A percentile compares a stretch with the other conserved stretches of the same genome.
phyloP scores from a whole-genome alignment of 2,329 filamentous ascomycete genomes.

The Colletotrichum tropicale region DNA sequence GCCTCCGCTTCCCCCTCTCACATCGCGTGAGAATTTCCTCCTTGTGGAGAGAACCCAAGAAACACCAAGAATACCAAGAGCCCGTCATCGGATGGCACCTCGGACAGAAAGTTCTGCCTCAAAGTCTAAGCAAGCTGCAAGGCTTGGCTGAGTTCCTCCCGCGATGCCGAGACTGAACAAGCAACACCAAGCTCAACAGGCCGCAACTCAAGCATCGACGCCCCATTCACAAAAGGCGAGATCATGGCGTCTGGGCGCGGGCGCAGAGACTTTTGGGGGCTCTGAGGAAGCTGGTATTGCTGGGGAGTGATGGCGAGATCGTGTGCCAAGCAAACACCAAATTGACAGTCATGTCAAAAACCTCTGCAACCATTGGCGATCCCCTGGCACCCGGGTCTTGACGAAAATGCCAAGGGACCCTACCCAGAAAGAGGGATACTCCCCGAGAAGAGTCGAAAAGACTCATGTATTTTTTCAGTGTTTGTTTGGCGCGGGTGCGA shows the following conservation, averaged over 20 bases:
- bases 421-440: neutral
- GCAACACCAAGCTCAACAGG: conserved; percentile 5
- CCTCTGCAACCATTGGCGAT: neutral
- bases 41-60: conserved; percentile 8
- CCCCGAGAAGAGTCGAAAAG: neutral
- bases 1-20: neutral
- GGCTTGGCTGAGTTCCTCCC: neutral
- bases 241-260: neutral
- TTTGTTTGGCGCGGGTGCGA: conserved; percentile 10
- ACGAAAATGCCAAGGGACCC: neutral
- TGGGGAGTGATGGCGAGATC: neutral
- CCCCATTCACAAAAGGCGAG: too few species aligned
- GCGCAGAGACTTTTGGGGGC: neutral
- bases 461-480: neutral
- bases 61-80: neutral
- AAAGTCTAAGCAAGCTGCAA: neutral
- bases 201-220: neutral
- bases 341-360: neutral
- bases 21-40: conserved; percentile 3
- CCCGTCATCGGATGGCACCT: neutral
- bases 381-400: neutral
- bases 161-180: conserved; percentile 1
- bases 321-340: neutral
- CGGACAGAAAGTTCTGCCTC: neutral
- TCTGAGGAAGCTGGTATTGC: neutral